Evolutionary conservation across 2,329 filamentous ascomycete genomes (phyloP).

Genomic region (Venturia aucupariae): DNA sequence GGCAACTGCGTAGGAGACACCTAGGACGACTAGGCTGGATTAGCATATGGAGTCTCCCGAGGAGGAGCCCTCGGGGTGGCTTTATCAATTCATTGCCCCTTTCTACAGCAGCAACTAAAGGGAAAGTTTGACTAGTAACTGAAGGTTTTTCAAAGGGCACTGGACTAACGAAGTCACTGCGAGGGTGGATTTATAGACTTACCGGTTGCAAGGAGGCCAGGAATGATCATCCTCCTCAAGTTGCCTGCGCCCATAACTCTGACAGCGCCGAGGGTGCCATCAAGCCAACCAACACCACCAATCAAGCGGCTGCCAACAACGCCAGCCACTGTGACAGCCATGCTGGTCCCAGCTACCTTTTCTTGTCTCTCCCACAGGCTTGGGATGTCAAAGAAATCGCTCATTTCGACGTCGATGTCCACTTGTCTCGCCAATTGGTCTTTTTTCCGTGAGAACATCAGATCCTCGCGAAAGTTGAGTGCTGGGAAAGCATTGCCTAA

Average conservation of each 20-base stretch:
- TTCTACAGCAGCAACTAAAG: too few species aligned
- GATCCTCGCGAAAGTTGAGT: constrained; percentile 78
- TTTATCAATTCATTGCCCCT: too few species aligned
- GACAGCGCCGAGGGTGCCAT: constrained; percentile 73
- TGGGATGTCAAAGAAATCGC: constrained; percentile 86
- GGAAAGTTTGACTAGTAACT: too few species aligned
- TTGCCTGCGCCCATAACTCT: constrained; percentile 75
- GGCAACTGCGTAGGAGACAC: constrained; percentile 69
- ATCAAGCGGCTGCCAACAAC: constrained; percentile 75
- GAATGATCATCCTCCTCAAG: constrained; percentile 68
- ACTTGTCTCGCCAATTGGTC: constrained; percentile 78
- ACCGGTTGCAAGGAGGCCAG: constrained; percentile 71
- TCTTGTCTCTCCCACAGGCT: constrained; percentile 82
- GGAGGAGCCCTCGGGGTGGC: too few species aligned
- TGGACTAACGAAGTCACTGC: too few species aligned
- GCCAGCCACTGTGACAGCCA: constrained; percentile 86
- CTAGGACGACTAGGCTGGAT: constrained; percentile 52
- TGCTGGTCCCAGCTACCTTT: constrained; percentile 86
- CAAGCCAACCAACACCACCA: constrained; percentile 79
- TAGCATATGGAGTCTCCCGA: background rate
- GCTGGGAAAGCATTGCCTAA: constrained; percentile 80
- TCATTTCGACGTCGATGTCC: constrained; percentile 76
- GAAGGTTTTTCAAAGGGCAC: too few species aligned
- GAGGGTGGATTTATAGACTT: constrained; percentile 35
- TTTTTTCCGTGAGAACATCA: constrained; percentile 83